phyloP scores from a whole-genome alignment of 2,329 filamentous ascomycete species.

The Huntiella moniliformis region DNA sequence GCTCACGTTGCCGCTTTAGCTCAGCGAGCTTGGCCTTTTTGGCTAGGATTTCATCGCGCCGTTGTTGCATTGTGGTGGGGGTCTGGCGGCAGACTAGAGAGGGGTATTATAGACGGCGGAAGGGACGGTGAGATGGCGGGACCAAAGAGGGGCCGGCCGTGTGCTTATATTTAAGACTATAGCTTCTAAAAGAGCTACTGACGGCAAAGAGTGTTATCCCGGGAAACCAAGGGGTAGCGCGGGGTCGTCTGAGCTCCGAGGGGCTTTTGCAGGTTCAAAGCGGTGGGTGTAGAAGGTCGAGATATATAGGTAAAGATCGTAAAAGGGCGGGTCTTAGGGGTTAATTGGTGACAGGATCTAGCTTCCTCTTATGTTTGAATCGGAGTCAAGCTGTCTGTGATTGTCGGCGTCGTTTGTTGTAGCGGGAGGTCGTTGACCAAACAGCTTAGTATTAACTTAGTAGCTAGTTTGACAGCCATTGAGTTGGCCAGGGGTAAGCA shows the following conservation, averaged over 20 bases:
- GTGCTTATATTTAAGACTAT: too few relatives aligned
- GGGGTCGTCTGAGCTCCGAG: too few relatives aligned
- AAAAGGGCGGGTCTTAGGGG: background rate
- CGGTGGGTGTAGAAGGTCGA: background rate
- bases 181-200: too few relatives aligned
- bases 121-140: background rate
- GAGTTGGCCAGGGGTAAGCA: background rate
- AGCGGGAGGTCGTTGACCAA: background rate
- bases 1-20: conserved; percentile 78
- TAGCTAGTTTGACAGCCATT: too few relatives aligned
- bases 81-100: background rate
- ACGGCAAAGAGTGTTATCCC: too few relatives aligned
- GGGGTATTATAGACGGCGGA: background rate
- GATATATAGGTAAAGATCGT: background rate
- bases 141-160: background rate
- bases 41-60: conserved; percentile 86
- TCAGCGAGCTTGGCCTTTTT: conserved; percentile 96
- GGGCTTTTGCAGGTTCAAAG: too few relatives aligned
- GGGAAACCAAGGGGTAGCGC: too few relatives aligned
- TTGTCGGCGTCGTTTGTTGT: background rate
- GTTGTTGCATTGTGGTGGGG: conserved; percentile 36
- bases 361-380: background rate
- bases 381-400: background rate
- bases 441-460: background rate
- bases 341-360: too few relatives aligned